Evolutionary conservation across 345 rosid genomes (phyloP).

Genomic region (Arabis alpina): DNA sequence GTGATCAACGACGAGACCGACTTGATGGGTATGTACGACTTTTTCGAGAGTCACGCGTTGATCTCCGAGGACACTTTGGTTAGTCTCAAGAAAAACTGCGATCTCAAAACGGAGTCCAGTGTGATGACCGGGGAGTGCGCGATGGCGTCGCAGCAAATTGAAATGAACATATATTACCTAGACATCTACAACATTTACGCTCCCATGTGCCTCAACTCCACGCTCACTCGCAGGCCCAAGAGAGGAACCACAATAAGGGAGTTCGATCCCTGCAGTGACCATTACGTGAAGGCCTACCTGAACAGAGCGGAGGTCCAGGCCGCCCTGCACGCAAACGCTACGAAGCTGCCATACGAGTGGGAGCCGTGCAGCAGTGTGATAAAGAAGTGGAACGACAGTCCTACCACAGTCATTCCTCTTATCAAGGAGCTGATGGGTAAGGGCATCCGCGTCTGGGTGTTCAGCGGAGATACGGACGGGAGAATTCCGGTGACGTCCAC

Average conservation of each 20-base stretch:
- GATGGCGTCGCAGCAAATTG: constrained; percentile 38
- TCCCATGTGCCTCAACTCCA: constrained; percentile 57
- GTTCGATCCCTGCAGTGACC: constrained; percentile 74
- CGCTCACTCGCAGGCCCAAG: constrained; percentile 61
- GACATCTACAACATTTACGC: constrained; percentile 81
- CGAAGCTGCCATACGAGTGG: constrained; percentile 71
- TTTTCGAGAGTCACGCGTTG: constrained; percentile 62
- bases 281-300: constrained; percentile 67
- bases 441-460: constrained; percentile 76
- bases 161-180: constrained; percentile 33
- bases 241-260: constrained; percentile 43
- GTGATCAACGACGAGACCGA: constrained; percentile 80
- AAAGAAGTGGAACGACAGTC: constrained; percentile 64
- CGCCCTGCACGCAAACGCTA: constrained; percentile 84
- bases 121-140: constrained; percentile 47
- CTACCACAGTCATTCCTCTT: constrained; percentile 69
- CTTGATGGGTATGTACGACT: constrained; percentile 68
- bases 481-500: constrained; percentile 88
- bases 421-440: constrained; percentile 55
- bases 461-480: constrained; percentile 89
- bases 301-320: constrained; percentile 76
- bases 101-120: constrained; percentile 49
- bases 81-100: constrained; percentile 50
- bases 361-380: constrained; percentile 69
- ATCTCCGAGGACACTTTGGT: constrained; percentile 49